Base-by-base conservation (phyloP, 805 yeast species). In the Metschnikowia noctiluminum region DNA sequence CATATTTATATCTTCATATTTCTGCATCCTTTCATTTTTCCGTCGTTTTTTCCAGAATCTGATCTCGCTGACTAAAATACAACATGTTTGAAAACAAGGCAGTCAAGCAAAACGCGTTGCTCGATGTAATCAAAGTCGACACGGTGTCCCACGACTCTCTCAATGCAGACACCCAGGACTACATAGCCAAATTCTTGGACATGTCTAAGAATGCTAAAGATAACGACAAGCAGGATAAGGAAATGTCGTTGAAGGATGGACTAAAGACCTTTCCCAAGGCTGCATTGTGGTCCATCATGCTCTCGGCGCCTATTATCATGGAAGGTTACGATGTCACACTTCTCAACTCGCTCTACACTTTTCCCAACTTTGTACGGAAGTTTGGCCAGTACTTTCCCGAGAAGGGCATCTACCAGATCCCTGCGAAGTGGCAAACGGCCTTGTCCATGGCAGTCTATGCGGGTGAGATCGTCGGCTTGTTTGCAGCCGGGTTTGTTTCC, bases 291-390 rank as follows among this genome's bases (percentile, higher is more conserved):
- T 71, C 79, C 3, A 49, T 74, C 30, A 60, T 76, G 35, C 60
- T 77, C 38, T 67, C 78, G 10, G 54, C 71, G 7, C 71, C 73
- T 32, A 61, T 73, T 55, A 56, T 72, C 41, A 65, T 72, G 64
- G 73, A 66, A 52, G 77, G 77, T 41, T 76, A 69, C 56, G 79
- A 76, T 55, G 62, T 67, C 30, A 66, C 64, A 45, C 60, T 77
- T 43, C 58, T 74, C 60, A 51, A 66, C 62, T 55, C 70, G 52
- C 60, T 72, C 67, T 62, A 62, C 62, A 60, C 67, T 55, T 59
- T 64, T 64, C 62, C 70, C 55, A 51, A 64, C 52, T 60, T 73
- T 63, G 28, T 62, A 58, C 45, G 64, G 59, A 62, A 65, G 63
- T 64, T 57, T 59, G 67, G 78, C 54, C 53, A 63, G 51, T 53